Evolutionary conservation across 1,284 basidiomycete species (phyloP), one percentile per base, ranked within the genome.

Genomic region (Leccinum variabile): DNA sequence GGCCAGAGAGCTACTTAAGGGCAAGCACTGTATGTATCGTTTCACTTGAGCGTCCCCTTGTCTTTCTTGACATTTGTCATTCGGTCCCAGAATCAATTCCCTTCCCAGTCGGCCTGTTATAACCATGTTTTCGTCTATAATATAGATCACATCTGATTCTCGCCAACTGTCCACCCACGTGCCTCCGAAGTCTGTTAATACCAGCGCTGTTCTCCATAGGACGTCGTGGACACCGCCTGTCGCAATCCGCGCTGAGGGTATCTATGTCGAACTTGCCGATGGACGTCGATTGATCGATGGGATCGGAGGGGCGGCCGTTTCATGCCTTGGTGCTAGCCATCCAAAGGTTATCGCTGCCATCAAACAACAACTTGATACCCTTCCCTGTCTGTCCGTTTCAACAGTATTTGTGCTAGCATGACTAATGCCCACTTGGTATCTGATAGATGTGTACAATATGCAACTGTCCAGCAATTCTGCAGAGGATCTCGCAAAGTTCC

Each of bases 281-380:
- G 92, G 91, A 1, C 79, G 78, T 59, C 80, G 75, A 59, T 68
- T 93, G 39, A 80, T 93, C 65, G 92, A 94, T 76, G 89, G 82
- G 13, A 84, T 90, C 55, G 94, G 92, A 52, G 94, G 94, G 37
- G 92, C 93, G 5, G 92, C 94, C 9, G 93, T 95, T 44, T 77
- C 87, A 5, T 92, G 88, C 69, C 76, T 95, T 54, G 94, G 94
- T 1, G 86, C 87, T 67, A 85, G 82, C 11, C 87, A 94, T 70
- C 88, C 88, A 7, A 83, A 82, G 57, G 89, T 93, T 22, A 78
- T 82, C 61, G 77, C 87, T 69, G 90, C 89, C 6, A 81, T 94
- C 60, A 89, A 91, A 72, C 84, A 91, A 63, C 93, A 95, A 70
- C 79, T 89, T 22, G 87, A 89, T 71, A 85, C 85, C 67, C 76